These are phyloP conservation scores for Lodderomyces metapsilosis DNA, from an alignment of 1,139 yeast genomes.

Conservation along the genomic window DNA sequence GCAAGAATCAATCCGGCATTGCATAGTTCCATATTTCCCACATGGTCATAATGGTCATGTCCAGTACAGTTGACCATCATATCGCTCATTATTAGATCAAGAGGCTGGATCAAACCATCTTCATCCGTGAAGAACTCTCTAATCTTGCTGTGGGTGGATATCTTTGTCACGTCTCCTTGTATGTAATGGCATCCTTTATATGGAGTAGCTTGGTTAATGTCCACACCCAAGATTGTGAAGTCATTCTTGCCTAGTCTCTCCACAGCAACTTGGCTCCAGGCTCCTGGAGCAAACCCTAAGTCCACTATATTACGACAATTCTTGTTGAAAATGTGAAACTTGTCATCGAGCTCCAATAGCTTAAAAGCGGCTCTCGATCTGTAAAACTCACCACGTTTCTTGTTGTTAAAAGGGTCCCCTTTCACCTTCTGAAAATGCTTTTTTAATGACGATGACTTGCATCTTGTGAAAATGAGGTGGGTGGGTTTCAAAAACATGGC, in stretches of 20 bases:
- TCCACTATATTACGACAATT: constrained; percentile 64
- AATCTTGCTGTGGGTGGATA: constrained; percentile 32
- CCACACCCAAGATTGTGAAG: constrained; percentile 39
- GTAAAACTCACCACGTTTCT: constrained; percentile 43
- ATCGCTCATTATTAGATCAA: constrained; percentile 43
- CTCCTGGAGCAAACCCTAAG: constrained; percentile 55
- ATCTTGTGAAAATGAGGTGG: background rate
- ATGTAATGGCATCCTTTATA: constrained; percentile 41
- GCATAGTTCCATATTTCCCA: constrained; percentile 47
- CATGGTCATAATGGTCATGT: constrained; percentile 41
- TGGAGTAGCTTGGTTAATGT: constrained; percentile 37
- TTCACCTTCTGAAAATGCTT: constrained; percentile 75
- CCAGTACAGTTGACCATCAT: constrained; percentile 53
- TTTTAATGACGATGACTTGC: constrained; percentile 26
- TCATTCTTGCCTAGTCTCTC: constrained; percentile 20
- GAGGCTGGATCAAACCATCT: constrained; percentile 4
- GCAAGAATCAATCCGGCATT: constrained; percentile 36
- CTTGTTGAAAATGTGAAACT: constrained; percentile 56
- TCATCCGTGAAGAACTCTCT: constrained; percentile 17
- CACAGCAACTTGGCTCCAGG: constrained; percentile 48
- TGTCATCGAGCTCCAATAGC: constrained; percentile 65
- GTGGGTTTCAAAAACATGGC: too few species aligned
- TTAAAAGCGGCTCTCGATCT: constrained; percentile 92
- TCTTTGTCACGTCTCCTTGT: constrained; percentile 42
- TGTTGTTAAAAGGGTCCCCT: constrained; percentile 67